Base-by-base conservation (phyloP, 176 grass and related monocot species). In the Avena eriantha region DNA sequence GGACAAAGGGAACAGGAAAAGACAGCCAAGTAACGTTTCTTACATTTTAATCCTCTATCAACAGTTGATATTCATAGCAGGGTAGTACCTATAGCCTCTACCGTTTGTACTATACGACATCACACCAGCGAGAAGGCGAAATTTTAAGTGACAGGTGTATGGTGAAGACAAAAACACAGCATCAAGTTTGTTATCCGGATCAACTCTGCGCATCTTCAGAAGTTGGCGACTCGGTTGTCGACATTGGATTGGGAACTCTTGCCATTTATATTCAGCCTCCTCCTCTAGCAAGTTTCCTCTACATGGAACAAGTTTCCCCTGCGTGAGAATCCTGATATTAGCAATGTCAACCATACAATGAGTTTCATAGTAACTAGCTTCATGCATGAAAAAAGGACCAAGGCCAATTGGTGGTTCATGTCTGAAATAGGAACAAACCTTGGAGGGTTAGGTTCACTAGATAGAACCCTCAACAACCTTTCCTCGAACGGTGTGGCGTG, bases 401-500 rank as follows among this genome's bases (percentile, higher is more conserved):
- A 17, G 13, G 35, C 67, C 12, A 14, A 50, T 7, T 70, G 49
- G 49, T 47, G 18, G 59, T 69, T 19, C 55, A 67, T 57, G 15
- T 47, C 17, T 17, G 46, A 33, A 16, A 56, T 51, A 34, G 6
- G 6, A 76, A 54, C n/a, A 47, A 46, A 98, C 97, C 92, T 93
- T 81, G 84, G 36, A 86, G 57, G 39, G 45, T 53, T 31, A 11
- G 82, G 43, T 53, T 93, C 90, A 48, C 91, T 85, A 45, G 90
- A 90, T 13, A 99, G 80, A 84, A 89, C 92, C 77, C 90, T 96
- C 77, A 87, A 35, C 21, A 99, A 64, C 34, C 97, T 94, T 81
- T 99, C 80, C 83, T 96, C 92, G 10, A 99, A 96, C 1, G 94
- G 97, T 13, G 90, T 93, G 19, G 80, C 9, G 67, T 94, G 92